Evolutionary conservation across 2,329 filamentous ascomycete genomes (phyloP).

Genomic region (Diaporthe velutina): DNA sequence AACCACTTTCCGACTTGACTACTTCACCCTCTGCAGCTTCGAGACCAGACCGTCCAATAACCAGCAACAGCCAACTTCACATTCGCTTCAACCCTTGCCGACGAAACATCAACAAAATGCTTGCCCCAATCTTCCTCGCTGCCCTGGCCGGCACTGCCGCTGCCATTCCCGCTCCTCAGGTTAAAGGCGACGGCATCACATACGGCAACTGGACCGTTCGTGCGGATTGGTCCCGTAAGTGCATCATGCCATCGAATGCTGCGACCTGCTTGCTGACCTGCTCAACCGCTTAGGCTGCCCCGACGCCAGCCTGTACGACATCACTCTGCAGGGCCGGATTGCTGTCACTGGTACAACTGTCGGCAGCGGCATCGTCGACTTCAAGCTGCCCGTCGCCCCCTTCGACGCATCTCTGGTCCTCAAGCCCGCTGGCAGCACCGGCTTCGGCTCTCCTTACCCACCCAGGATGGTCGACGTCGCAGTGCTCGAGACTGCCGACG

Average conservation of each 20-base stretch:
- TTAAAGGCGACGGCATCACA: constrained; percentile 9
- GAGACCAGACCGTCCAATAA: background rate
- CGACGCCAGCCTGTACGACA: constrained; percentile 20
- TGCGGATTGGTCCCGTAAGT: constrained; percentile 34
- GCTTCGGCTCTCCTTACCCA: constrained; percentile 28
- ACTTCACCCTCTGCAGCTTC: background rate
- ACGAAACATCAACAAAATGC: constrained; percentile 3
- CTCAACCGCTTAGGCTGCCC: constrained; percentile 16
- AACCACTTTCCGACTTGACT: background rate
- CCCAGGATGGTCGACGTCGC: constrained; percentile 29
- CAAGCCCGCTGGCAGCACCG: constrained; percentile 32
- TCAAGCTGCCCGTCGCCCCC: constrained; percentile 24
- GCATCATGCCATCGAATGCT: background rate
- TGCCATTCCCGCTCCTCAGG: constrained; percentile 9
- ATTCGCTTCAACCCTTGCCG: background rate
- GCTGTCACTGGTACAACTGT: constrained; percentile 11
- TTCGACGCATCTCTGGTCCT: constrained; percentile 27
- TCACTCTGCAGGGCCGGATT: constrained; percentile 17
- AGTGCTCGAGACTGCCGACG: constrained; percentile 10
- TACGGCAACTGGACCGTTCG: constrained; percentile 31
- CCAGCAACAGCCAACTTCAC: background rate
- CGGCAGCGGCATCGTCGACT: constrained; percentile 31
- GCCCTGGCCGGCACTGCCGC: constrained; percentile 27
- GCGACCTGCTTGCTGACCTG: background rate
- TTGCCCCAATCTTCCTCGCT: constrained; percentile 22